Evolutionary conservation across 768 basidiomycete species (phyloP), one percentile per base, ranked within the genome.

Genomic region (Pleurotus giganteus): DNA sequence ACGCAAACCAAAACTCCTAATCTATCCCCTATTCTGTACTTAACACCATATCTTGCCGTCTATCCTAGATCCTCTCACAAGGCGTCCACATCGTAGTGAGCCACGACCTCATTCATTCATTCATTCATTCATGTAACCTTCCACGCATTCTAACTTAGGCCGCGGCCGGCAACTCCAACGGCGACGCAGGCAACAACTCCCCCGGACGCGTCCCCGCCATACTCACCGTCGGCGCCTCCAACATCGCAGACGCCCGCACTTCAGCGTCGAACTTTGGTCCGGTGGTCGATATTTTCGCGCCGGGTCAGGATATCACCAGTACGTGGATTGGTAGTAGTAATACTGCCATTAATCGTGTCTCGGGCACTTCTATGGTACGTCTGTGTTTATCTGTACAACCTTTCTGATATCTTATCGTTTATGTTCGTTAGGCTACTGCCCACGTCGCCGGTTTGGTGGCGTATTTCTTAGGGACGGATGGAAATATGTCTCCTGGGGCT

Each of bases 181-280:
- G 44, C 3, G 64, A 74, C 53, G 74, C 74, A 4, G 56, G 45
- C 4, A 55, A 21, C 41, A 64, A 60, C 24, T 71, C 69, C 43
- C 76, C 75, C 13, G 74, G 74, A 23, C 66, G 71, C 36, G 66
- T 65, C 0, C 59, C 67, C 1, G 55, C 57, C 6, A 74, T 67
- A 19, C 70, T 69, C 54, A 76, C 75, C 19, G 71, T 78, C 37
- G 76, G 71, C 34, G 72, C 75, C 8, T 65, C 58, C 21, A 66
- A 61, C 32, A 74, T 77, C 60, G 57, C 56, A 2, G 74, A 74
- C 45, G 59, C 59, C 4, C 63, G 69, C 7, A 65, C 70, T 27
- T 63, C 55, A 3, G 72, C 68, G 68, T 76, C 74, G 43, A 76
- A 77, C 65, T 74, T 61, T 47, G 76, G 76, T 19, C n/a, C 64